Evolutionary conservation across 768 basidiomycete genomes (phyloP), one percentile per base, ranked within the genome.

Genomic region (Clavulina sp.): DNA sequence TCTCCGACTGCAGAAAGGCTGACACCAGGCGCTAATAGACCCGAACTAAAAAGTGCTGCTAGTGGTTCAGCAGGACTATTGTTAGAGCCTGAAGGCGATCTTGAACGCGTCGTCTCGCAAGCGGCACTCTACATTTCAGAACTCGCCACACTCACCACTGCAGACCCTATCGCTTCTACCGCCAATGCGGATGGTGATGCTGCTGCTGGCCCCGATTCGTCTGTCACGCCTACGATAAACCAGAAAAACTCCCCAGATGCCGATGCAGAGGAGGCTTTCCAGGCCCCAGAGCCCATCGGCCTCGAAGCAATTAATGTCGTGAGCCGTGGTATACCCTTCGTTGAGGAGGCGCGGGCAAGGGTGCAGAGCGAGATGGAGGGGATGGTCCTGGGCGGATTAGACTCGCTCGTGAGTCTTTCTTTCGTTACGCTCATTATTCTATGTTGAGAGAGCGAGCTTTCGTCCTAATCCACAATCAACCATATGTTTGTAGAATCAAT

Each of bases 71-170:
- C n/a, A n/a, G n/a, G 13, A 9, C 18, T 24, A 9, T 13, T 49
- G 16, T 52, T 56, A 46, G 41, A 46, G 36, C 19, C 31, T 31
- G 81, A 82, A 59, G 82, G 86, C 28, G 84, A 87, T 57, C 80
- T 79, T 63, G 92, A 95, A 60, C 73, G 93, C 5, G 76, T 76
- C 16, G 79, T 96, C 59, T 83, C 89, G 2, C 92, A 92, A 64
- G 92, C 93, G 2, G 93, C 92, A n/a, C 68, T 96, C 59, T 91
- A 79, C 34, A 79, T 97, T 5, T 87, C 92, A 0, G 93, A 99
- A 63, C 70, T 97, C 40, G 73, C 43, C 24, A 26, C 43, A 46
- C 26, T 46, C 43, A 13, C 43, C 1, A 46, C 1, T 46, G 13
- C 26, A 46, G 1, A 46, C 26, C 43, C 9, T 13, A 46, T 46